phyloP scores from a whole-genome alignment of 352 stramenopile genomes.

The Paralagenidium karlingii region DNA sequence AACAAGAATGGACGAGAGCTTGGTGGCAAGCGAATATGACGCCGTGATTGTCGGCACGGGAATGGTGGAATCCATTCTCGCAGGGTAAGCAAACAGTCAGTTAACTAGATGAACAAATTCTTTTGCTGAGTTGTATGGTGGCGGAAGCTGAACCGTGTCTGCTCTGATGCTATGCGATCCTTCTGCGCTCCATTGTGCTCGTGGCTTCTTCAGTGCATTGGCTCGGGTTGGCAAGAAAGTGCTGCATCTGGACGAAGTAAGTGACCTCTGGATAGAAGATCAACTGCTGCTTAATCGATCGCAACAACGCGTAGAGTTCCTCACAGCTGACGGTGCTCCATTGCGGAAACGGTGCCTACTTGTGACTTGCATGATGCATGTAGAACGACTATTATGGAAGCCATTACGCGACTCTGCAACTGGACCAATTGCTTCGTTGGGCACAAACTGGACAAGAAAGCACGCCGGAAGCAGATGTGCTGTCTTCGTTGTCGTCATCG shows the following conservation, averaged over 20 bases:
- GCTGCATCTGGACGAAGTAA: conserved; percentile 65
- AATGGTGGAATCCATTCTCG: conserved; percentile 67
- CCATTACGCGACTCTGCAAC: conserved; percentile 60
- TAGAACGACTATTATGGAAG: conserved; percentile 78
- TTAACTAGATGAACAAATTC: neutral
- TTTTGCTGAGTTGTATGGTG: neutral
- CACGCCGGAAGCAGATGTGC: too few relatives aligned
- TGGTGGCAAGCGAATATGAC: conserved; percentile 58
- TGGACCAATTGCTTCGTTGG: conserved; percentile 45
- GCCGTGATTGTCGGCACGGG: conserved; percentile 66
- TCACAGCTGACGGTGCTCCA: neutral
- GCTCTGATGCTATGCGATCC: neutral
- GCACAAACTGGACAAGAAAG: conserved; percentile 16
- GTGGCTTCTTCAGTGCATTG: conserved; percentile 24
- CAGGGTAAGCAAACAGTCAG: conserved; percentile 19
- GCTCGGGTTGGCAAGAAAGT: conserved; percentile 58
- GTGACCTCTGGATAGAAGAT: too few relatives aligned
- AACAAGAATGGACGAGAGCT: conserved; percentile 27
- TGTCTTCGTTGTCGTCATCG: too few relatives aligned
- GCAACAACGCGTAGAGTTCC: too few relatives aligned
- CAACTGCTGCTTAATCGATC: too few relatives aligned
- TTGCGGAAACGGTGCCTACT: neutral
- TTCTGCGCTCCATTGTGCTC: neutral
- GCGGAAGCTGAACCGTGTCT: neutral
- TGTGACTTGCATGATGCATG: neutral